These are phyloP conservation scores for Auriculariales sp. DNA, from an alignment of 768 basidiomycete species.

Conservation along the genomic window DNA sequence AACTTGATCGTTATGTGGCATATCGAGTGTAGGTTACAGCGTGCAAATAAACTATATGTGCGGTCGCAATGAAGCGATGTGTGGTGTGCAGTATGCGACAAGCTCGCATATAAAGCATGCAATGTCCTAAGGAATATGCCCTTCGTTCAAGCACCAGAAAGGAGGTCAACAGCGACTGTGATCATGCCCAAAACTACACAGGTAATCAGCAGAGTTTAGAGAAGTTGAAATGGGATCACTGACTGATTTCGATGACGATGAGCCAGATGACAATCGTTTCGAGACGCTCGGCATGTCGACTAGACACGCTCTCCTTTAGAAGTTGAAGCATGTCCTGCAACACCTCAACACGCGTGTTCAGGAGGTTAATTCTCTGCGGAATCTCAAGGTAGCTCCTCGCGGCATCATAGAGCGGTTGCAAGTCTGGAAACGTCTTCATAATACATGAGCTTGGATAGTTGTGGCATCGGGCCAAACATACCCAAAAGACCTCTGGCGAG, in stretches of 20 bases:
- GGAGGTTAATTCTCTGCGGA: slow-evolving; percentile 79
- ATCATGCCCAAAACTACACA: slow-evolving; percentile 68
- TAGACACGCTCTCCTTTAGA: slow-evolving; percentile 87
- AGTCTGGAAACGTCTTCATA: slow-evolving; percentile 74
- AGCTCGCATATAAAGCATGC: no score
- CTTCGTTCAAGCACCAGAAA: no score
- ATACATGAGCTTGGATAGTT: neutral
- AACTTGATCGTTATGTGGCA: no score
- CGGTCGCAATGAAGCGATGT: no score
- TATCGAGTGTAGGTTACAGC: no score
- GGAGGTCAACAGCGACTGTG: slow-evolving; percentile 76
- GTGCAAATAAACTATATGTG: no score
- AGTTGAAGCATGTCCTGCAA: slow-evolving; percentile 94
- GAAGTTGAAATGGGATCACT: slow-evolving; percentile 10
- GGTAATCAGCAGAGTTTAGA: slow-evolving; percentile 12
- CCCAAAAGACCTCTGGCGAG: slow-evolving; percentile 94
- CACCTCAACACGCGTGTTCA: slow-evolving; percentile 67
- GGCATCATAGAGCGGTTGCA: slow-evolving; percentile 89
- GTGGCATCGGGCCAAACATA: slow-evolving; percentile 19
- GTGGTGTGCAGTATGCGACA: no score
- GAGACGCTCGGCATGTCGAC: slow-evolving; percentile 76
- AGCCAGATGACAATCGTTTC: slow-evolving; percentile 88
- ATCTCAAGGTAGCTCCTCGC: slow-evolving; percentile 91
- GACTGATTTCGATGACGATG: slow-evolving; percentile 80
- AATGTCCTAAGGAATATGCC: no score